These are phyloP conservation scores for Fusarium pseudocircinatum DNA, from an alignment of 2,329 filamentous ascomycete genomes.

Conservation along the genomic window DNA sequence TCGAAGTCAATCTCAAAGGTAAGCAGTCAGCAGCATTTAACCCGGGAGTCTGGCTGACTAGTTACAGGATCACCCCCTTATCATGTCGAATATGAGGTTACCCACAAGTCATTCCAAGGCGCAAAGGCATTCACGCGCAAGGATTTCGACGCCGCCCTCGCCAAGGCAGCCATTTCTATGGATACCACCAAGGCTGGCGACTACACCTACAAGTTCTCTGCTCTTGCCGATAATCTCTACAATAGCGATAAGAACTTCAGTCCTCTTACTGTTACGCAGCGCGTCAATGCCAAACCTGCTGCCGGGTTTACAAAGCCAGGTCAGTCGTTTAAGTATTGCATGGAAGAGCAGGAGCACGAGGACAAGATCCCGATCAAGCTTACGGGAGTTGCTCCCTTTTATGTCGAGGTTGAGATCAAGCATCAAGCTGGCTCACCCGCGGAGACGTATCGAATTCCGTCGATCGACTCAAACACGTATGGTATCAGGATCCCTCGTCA, in stretches of 20 bases:
- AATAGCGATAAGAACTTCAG: slow-evolving; percentile 74
- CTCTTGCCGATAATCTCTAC: slow-evolving; percentile 87
- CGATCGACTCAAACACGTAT: slow-evolving; percentile 79
- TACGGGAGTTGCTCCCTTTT: slow-evolving; percentile 86
- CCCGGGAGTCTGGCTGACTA: slow-evolving; percentile 43
- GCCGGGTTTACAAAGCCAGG: slow-evolving; percentile 86
- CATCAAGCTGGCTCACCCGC: slow-evolving; percentile 84
- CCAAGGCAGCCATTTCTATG: slow-evolving; percentile 81
- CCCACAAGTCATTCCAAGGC: slow-evolving; percentile 74
- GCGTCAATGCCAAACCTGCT: slow-evolving; percentile 83
- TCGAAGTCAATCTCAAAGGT: slow-evolving; percentile 84
- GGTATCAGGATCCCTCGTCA: slow-evolving; percentile 86
- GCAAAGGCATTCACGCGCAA: slow-evolving; percentile 72
- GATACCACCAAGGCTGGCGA: slow-evolving; percentile 85
- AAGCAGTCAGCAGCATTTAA: slow-evolving; percentile 46
- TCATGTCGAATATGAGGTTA: slow-evolving; percentile 82
- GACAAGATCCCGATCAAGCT: slow-evolving; percentile 89
- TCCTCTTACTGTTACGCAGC: slow-evolving; percentile 79
- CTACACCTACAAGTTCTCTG: slow-evolving; percentile 87
- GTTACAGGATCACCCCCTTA: slow-evolving; percentile 78
- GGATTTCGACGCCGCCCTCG: slow-evolving; percentile 79
- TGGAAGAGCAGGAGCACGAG: slow-evolving; percentile 81
- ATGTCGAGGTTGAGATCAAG: slow-evolving; percentile 90
- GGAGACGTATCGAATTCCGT: slow-evolving; percentile 82
- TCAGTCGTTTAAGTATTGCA: slow-evolving; percentile 95